phyloP scores from a whole-genome alignment of 73 alveolate genomes.

The Tetrahymena elliotti region DNA sequence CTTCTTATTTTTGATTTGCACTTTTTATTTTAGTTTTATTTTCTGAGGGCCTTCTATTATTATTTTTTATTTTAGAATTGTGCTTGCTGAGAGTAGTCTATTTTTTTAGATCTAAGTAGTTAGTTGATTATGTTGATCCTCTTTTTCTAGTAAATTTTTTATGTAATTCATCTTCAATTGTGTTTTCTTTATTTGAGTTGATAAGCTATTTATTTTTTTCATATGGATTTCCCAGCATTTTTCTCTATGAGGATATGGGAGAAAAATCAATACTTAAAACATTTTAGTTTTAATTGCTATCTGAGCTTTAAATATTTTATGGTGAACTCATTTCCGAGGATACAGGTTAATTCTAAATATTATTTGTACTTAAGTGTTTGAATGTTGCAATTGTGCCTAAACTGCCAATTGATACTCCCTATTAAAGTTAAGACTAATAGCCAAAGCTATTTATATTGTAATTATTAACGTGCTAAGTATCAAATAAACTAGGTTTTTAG shows the following conservation, averaged over 20 bases:
- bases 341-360: background rate
- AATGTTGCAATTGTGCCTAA: background rate
- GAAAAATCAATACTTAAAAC: background rate
- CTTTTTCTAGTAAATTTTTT: background rate
- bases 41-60: background rate
- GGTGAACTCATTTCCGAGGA: background rate
- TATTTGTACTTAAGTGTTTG: background rate
- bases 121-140: background rate
- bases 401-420: background rate
- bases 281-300: background rate
- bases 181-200: background rate
- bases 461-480: background rate
- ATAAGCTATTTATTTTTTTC: background rate
- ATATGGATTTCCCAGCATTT: background rate
- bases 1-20: background rate
- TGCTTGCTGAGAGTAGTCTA: background rate
- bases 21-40: background rate
- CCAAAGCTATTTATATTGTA: background rate
- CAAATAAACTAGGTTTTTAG: background rate
- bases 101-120: background rate
- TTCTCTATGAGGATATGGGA: background rate
- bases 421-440: background rate
- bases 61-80: background rate
- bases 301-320: background rate
- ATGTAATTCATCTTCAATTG: background rate